Conservation (phyloP, 2,329 filamentous ascomycete species). For the Cladosporium halotolerans region DNA sequence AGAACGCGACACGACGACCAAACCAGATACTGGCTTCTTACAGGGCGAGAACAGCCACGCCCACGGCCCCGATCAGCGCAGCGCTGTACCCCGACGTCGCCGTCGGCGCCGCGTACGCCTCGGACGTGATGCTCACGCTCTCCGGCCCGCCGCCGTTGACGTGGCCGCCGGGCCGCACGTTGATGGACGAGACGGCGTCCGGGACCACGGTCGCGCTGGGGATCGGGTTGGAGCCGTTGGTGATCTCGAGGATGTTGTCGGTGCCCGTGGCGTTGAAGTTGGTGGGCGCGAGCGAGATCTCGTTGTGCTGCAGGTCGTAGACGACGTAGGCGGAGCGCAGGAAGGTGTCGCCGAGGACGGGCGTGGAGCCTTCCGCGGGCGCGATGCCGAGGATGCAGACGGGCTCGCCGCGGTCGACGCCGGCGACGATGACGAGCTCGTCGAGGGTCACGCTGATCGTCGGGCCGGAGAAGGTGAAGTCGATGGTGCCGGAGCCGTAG, state of each 20-base stretch:
- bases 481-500: constrained; percentile 44
- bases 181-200: constrained; percentile 44
- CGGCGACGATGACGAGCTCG: constrained; percentile 51
- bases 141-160: constrained; percentile 18
- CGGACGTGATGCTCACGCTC: constrained; percentile 13
- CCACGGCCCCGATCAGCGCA: constrained; percentile 23
- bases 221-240: constrained; percentile 40
- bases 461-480: constrained; percentile 52
- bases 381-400: constrained; percentile 48
- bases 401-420: constrained; percentile 33
- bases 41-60: constrained; percentile 23
- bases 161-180: constrained; percentile 38
- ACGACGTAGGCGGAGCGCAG: constrained; percentile 58
- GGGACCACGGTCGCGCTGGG: constrained; percentile 49
- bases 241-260: constrained; percentile 50
- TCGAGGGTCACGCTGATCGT: constrained; percentile 50
- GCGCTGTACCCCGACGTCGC: constrained; percentile 22
- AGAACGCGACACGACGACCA: too few species aligned
- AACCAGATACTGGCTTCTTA: too few species aligned
- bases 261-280: constrained; percentile 50
- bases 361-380: constrained; percentile 41
- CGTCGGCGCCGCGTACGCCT: constrained; percentile 19
- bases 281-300: constrained; percentile 56
- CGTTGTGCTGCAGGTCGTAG: constrained; percentile 54
- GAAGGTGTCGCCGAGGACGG: constrained; percentile 57